These are phyloP conservation scores for Ustilaginoidea virens DNA, from an alignment of 2,329 filamentous ascomycete genomes.

Conservation along the genomic window DNA sequence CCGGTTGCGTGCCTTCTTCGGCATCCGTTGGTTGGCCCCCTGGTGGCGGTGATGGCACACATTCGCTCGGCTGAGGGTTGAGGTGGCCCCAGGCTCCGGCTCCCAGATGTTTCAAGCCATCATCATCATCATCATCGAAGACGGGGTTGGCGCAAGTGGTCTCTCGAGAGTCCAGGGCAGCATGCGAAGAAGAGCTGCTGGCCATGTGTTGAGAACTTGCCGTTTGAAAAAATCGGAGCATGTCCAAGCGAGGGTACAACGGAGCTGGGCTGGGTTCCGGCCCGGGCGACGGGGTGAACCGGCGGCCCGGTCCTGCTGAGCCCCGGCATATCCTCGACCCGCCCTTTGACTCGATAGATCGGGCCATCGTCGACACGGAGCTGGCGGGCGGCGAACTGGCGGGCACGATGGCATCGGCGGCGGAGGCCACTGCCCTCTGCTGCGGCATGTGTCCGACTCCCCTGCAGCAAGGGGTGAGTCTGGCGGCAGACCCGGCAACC, in stretches of 20 bases:
- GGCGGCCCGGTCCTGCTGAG: no score
- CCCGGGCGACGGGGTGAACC: conserved; percentile 8
- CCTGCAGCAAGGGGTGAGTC: not conserved
- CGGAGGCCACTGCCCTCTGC: not conserved
- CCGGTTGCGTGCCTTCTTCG: no score
- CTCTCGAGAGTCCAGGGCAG: not conserved
- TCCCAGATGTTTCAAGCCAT: no score
- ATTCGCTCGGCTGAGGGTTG: no score
- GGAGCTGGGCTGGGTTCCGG: conserved; percentile 5
- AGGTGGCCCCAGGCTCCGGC: no score
- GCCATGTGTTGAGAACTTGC: not conserved
- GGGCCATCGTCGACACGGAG: conserved; percentile 2
- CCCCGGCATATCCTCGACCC: no score
- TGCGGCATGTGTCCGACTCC: not conserved
- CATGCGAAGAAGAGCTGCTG: not conserved
- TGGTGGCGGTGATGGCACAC: no score
- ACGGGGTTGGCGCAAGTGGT: no score
- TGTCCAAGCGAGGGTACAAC: conserved; percentile 13
- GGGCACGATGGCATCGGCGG: not conserved
- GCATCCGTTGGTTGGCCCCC: no score
- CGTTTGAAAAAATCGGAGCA: conserved; percentile 13
- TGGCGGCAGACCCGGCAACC: conserved; percentile 14
- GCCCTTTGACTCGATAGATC: no score
- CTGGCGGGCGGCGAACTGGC: not conserved
- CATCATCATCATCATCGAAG: no score